Conservation (phyloP, 164 flowering plant genomes). For the Sedum album region DNA sequence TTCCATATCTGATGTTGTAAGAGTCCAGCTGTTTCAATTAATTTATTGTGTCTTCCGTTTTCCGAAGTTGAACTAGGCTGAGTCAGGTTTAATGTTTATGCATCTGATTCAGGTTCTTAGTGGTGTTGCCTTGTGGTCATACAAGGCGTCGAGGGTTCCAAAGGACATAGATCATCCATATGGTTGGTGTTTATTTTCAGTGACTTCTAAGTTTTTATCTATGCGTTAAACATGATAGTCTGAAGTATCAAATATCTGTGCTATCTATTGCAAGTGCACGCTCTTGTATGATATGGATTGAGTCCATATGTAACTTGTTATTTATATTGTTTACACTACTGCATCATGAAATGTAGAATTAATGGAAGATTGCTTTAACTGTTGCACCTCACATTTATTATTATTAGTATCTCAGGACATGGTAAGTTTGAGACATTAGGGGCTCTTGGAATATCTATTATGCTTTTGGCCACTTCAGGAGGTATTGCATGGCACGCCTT, state of each 20-base stretch:
- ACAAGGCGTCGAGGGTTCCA: slow-evolving; percentile 71
- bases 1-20: slow-evolving; percentile 88
- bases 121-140: slow-evolving; percentile 78
- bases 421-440: slow-evolving; percentile 97
- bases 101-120: slow-evolving; percentile 69
- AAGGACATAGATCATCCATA: slow-evolving; percentile 98
- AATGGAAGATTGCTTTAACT: neutral
- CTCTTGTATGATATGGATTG: neutral
- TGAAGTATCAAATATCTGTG: neutral
- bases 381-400: neutral
- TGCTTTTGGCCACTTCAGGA: slow-evolving; percentile 86
- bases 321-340: neutral
- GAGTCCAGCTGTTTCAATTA: too few species aligned
- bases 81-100: slow-evolving; percentile 8
- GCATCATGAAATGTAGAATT: neutral
- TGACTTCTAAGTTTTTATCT: neutral
- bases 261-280: neutral
- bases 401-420: slow-evolving; percentile 54
- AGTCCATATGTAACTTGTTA: neutral
- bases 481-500: slow-evolving; percentile 96
- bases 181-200: slow-evolving; percentile 61
- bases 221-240: neutral
- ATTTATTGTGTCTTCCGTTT: neutral
- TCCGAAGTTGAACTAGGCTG: neutral
- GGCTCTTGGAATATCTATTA: slow-evolving; percentile 90